Evolutionary conservation across 305 asterid genomes (phyloP).

Genomic region (Solanum chacoense): DNA sequence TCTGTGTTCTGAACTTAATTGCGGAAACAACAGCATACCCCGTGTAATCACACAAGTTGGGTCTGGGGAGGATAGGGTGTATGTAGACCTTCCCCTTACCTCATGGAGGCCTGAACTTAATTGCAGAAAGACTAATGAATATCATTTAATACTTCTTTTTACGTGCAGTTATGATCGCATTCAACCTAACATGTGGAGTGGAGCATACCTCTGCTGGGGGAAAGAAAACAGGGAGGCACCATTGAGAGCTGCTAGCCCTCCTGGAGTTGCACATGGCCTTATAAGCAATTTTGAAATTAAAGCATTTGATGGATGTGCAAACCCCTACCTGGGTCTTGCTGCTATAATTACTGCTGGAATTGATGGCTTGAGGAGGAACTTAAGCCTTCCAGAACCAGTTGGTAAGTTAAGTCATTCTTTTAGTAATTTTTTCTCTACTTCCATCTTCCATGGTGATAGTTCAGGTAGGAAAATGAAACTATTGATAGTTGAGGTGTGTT

Average conservation of each 20-base stretch:
- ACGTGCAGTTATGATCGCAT: slow-evolving; percentile 76
- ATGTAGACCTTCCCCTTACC: background rate
- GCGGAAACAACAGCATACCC: background rate
- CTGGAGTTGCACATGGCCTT: slow-evolving; percentile 69
- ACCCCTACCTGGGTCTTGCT: slow-evolving; percentile 89
- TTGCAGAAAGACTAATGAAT: background rate
- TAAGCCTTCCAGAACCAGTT: slow-evolving; percentile 67
- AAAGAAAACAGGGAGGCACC: slow-evolving; percentile 88
- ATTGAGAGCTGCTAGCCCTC: slow-evolving; percentile 77
- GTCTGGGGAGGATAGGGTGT: background rate
- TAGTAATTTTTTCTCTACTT: background rate
- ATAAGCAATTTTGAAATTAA: slow-evolving; percentile 88
- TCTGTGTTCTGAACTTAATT: background rate
- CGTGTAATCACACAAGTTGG: background rate
- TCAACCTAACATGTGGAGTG: slow-evolving; percentile 95
- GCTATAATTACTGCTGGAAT: slow-evolving; percentile 69
- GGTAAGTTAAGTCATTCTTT: slow-evolving; percentile 35
- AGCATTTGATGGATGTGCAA: slow-evolving; percentile 92
- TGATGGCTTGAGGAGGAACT: slow-evolving; percentile 57
- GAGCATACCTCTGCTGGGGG: slow-evolving; percentile 97
- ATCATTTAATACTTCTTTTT: background rate
- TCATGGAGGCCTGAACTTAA: background rate
- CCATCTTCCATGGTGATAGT: background rate
- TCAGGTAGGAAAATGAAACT: background rate
- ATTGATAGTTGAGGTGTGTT: background rate